A percentile compares a stretch with the other conserved stretches of the same genome.
These are phyloP conservation scores for Dalbergia cochinchinensis DNA, from an alignment of 306 rosid species.

Conservation along the genomic window DNA sequence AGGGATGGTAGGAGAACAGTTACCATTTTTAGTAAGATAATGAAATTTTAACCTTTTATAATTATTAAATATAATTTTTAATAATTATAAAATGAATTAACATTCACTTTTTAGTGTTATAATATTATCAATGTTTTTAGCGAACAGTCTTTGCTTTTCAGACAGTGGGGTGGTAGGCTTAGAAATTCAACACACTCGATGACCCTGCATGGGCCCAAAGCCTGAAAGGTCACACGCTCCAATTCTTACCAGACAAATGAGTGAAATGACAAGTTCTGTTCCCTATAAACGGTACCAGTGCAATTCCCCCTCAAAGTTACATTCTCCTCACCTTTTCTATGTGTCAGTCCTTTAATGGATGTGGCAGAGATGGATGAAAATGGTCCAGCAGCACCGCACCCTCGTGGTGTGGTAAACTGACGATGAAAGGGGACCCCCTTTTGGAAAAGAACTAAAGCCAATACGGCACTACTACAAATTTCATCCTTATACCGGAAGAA, in stretches of 20 bases:
- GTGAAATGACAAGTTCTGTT: slow-evolving; percentile 54
- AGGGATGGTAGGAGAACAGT: slow-evolving; percentile 16
- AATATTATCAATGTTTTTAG: no score
- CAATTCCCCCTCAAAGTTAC: slow-evolving; percentile 47
- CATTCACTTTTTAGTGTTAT: no score
- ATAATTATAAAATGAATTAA: no score
- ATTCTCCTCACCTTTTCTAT: slow-evolving; percentile 2
- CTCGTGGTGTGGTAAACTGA: slow-evolving; percentile 29
- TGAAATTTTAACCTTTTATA: no score
- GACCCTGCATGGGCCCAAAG: background rate
- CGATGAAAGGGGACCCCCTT: slow-evolving; percentile 49
- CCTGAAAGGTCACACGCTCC: slow-evolving; percentile 23
- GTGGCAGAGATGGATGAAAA: slow-evolving; percentile 22
- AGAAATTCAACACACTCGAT: no score
- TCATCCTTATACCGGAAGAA: no score
- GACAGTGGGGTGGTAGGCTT: no score
- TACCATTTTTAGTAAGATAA: background rate
- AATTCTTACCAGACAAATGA: slow-evolving; percentile 49
- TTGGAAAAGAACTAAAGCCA: slow-evolving; percentile 38
- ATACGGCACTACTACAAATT: no score
- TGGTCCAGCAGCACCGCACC: slow-evolving; percentile 61
- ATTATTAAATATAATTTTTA: no score
- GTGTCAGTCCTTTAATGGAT: slow-evolving; percentile 47
- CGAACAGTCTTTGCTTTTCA: background rate
- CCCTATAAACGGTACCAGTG: slow-evolving; percentile 53